These are phyloP conservation scores for Aspergillus fructus DNA, from an alignment of 2,329 filamentous ascomycete genomes.

Conservation along the genomic window DNA sequence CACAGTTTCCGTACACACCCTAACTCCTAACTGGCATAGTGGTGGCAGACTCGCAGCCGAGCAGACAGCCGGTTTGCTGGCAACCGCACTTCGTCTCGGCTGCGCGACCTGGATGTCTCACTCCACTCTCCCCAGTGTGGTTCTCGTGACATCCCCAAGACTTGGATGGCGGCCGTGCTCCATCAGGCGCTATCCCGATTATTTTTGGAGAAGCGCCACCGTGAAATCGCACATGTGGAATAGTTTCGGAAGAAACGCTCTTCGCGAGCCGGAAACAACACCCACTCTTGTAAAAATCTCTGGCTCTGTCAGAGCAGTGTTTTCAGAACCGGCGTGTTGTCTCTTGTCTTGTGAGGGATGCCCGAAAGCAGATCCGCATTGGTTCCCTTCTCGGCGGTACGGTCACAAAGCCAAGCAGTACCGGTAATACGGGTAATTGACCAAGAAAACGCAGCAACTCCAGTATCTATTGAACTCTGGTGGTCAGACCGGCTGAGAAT, in stretches of 20 bases:
- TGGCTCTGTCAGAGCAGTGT: neutral
- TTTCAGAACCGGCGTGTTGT: neutral
- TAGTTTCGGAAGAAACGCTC: neutral
- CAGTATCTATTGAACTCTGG: too few relatives aligned
- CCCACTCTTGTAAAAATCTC: neutral
- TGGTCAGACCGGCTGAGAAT: too few relatives aligned
- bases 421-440: neutral
- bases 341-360: neutral
- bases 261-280: neutral
- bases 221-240: neutral
- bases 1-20: too few relatives aligned
- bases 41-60: too few relatives aligned
- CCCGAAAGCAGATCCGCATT: neutral
- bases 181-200: neutral
- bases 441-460: neutral
- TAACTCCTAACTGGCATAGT: too few relatives aligned
- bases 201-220: neutral
- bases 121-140: too few relatives aligned
- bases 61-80: too few relatives aligned
- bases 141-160: neutral
- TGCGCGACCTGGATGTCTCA: too few relatives aligned
- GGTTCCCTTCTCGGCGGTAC: neutral
- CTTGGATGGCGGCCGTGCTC: neutral
- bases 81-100: too few relatives aligned
- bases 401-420: neutral